Base-by-base conservation (phyloP, 371 early-diverging fungal species). In the Mortierella sp. region DNA sequence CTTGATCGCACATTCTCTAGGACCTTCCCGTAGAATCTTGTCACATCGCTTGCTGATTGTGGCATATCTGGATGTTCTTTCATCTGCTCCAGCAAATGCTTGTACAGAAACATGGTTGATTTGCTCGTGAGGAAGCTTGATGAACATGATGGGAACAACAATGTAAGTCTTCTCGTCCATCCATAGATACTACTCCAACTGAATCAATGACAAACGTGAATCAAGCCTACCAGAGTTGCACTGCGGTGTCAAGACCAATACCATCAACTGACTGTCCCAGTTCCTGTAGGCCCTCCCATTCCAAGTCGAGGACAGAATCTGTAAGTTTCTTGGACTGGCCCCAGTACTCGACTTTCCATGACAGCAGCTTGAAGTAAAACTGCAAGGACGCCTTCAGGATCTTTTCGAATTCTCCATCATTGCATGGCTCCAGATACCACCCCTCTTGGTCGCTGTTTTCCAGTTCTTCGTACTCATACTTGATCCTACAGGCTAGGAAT, bases 271-370 rank as follows among this genome's bases (percentile, higher is more conserved):
- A 77, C n/a, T 83, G 85, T 57, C 90, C 89, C 1, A 94, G 83
- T 0, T 84, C 85, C n/a, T 81, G 82, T 48, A 94, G 57, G 55
- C 91, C 91, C 12, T 87, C 84, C 94, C 94, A 95, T 73, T 95
- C 94, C 55, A 81, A 85, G 57, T 94, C 93, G 69, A 95, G 82
- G 5, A 91, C 95, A 24, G 91, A 89, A 67, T 92, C 92, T 60
- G 90, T 86, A 31, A 88, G 79, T 49, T 86, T 87, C 28, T 73
- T 65, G 29, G 73, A 64, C 44, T 81, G 79, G 22, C 65, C 74
- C 55, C 76, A 78, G 31, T 72, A 79, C 52, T 88, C 87, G 28
- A 90, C 78, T 63, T 91, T 91, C 87, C 88, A 92, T 4, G 85
- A 86, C 9, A 95, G 81, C 49, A 95, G 81, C 51, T 86, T 86